Base-by-base conservation (phyloP, 2,329 filamentous ascomycete species). In the Aplosporella prunicola region DNA sequence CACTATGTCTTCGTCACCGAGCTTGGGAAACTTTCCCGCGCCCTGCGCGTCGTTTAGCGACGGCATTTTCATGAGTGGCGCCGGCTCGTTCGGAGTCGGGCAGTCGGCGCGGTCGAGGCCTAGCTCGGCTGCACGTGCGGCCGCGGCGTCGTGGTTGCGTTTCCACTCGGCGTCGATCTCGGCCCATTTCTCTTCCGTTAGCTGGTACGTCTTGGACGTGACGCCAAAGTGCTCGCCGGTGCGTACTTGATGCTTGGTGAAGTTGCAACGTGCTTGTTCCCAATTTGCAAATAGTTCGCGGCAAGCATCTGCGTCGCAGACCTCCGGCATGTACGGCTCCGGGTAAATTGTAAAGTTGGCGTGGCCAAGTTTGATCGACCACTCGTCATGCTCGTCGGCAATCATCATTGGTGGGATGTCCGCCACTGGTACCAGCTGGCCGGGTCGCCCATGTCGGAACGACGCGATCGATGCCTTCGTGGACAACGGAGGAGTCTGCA, bases 271-370 rank as follows among this genome's bases (percentile, higher is more conserved):
- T 18, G 89, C 89, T 22, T 75, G 63, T 49, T 89, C 80, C 87
- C 88, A 94, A 51, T 93, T 82, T 5, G 74, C 69, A 35, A 82
- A 77, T 34, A 94, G 69, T 51, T 77, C 72, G 22, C 72, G 72
- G 51, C 78, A 76, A 3, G 69, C 63, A 4, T 73, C 68, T 8
- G 78, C 53, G 46, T 81, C 76, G 44, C 75, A 74, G 3, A 55
- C 54, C 11, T 77, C 71, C 0, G 85, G 80, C 7, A 74, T 60
- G 52, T 94, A 94, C 0, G 88, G 89, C 55, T 80, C 75, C 0
- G 88, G 88, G 15, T 75, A 66, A 48, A 96, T 93, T 50, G 76
- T 88, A 57, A 93, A 95, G 64, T 96, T 94, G 46, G 88, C 88
- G 56, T 96, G 88, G 18, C 89, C 89, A 10, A 96, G 74, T 40